Base-by-base conservation (phyloP, 2,329 filamentous ascomycete species). In the Laburnicola sp. region DNA sequence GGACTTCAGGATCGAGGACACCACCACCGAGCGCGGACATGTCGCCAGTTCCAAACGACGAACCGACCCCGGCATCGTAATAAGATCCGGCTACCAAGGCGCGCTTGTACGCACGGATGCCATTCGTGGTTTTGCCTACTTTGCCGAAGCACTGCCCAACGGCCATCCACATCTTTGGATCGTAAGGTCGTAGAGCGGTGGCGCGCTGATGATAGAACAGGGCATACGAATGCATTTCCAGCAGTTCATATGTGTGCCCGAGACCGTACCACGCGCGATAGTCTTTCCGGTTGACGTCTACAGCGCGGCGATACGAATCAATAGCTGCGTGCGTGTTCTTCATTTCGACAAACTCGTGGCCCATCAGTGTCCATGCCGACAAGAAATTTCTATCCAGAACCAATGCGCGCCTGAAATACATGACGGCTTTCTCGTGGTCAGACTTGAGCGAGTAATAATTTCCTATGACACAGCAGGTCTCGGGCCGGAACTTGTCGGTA, bases 271-370 rank as follows among this genome's bases (percentile, higher is more conserved):
- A 99, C 3, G 94, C 94, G 50, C 94, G 88, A 71, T 97, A 97
- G 71, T 99, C 94, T 63, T 94, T 90, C 30, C 93, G 85, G 67
- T 99, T 97, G 61, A 94, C 90, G 65, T 99, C 94, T 1, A 99
- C 93, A 1, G 94, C 94, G 36, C 94, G 87, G 1, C 94, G 86
- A 68, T 99, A 99, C 1, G 91, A 96, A 72, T 99, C 94, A 55
- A 99, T 97, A 6, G 94, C 94, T 0, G 94, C 93, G 65, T 99
- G 94, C 0, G 93, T 97, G 70, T 99, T 99, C 69, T 97, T 99
- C 74, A 99, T 86, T 73, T 99, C 94, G 47, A 97, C 91, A 63
- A 97, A 99, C 72, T 99, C 94, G 72, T 99, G 94, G 1, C 94
- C 94, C 93, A 99, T 97, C 1, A 99, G 80, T 0, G 94, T 99